Conservation (phyloP, 1,139 yeast species). For the Citeromyces hawaiiensis region DNA sequence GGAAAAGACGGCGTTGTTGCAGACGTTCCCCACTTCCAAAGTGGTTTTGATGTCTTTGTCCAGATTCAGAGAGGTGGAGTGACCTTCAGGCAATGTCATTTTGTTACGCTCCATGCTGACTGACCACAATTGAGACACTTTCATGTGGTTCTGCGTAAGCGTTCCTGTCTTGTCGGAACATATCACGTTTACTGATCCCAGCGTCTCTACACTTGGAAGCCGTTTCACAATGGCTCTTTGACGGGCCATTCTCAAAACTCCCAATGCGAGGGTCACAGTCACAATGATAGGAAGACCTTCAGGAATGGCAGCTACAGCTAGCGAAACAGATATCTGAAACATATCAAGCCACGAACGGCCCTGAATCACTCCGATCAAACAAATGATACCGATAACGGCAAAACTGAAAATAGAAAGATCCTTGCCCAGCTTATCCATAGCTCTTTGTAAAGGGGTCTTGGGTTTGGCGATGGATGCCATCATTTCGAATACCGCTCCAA, state of each 20-base stretch:
- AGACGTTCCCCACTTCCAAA: constrained; percentile 58
- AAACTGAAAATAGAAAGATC: constrained; percentile 78
- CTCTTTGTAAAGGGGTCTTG: constrained; percentile 84
- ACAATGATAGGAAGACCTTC: constrained; percentile 96
- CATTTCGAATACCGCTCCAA: constrained; percentile 83
- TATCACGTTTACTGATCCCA: constrained; percentile 90
- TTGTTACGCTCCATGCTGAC: constrained; percentile 50
- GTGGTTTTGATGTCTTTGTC: constrained; percentile 39
- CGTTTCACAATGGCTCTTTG: constrained; percentile 88
- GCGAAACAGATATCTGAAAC: constrained; percentile 92
- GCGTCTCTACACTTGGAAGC: constrained; percentile 88
- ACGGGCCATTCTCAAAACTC: constrained; percentile 90
- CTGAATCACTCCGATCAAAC: constrained; percentile 74
- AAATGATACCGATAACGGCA: constrained; percentile 73
- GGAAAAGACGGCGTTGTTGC: constrained; percentile 71
- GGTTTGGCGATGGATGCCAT: constrained; percentile 92
- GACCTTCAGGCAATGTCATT: constrained; percentile 34
- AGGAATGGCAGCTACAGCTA: constrained; percentile 97
- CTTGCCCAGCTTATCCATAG: constrained; percentile 91
- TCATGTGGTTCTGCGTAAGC: constrained; percentile 87
- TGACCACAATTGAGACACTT: constrained; percentile 80
- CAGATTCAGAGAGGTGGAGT: constrained; percentile 25
- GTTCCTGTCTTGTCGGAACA: constrained; percentile 96
- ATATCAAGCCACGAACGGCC: constrained; percentile 93
- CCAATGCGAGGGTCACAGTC: constrained; percentile 88